Conservation (phyloP, 176 grass and related monocot genomes). For the Eleusine indica region DNA sequence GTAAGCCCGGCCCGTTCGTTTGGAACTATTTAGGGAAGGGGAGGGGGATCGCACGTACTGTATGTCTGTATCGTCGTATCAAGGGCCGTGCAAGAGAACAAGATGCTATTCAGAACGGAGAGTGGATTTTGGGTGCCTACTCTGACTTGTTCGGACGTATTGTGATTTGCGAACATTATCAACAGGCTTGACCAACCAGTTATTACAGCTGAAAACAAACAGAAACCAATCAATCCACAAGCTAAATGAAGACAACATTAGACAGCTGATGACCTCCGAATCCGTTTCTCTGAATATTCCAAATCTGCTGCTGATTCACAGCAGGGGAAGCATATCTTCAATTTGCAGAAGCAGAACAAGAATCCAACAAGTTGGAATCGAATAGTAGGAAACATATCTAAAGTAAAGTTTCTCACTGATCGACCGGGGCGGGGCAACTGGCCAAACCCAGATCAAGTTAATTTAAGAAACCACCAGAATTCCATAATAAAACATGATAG, state of each 20-base stretch:
- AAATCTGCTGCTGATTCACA: neutral
- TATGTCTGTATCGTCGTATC: neutral
- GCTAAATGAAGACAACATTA: neutral
- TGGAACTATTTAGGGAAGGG: too few relatives aligned
- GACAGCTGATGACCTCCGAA: too few relatives aligned
- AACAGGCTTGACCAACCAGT: too few relatives aligned
- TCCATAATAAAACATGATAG: too few relatives aligned
- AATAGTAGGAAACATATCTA: too few relatives aligned
- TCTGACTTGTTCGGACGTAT: neutral
- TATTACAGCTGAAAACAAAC: too few relatives aligned
- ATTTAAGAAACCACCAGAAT: too few relatives aligned
- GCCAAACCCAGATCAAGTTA: neutral
- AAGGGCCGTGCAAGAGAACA: neutral
- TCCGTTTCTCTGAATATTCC: neutral
- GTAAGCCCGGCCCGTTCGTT: too few relatives aligned
- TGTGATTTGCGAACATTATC: too few relatives aligned
- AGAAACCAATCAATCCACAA: too few relatives aligned
- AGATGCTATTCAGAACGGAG: neutral
- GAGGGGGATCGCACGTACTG: too few relatives aligned
- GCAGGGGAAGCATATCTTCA: neutral
- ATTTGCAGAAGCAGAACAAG: neutral
- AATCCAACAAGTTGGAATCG: neutral
- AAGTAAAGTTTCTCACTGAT: too few relatives aligned
- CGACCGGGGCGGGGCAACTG: neutral
- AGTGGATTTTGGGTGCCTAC: neutral